Conservation (phyloP, 768 basidiomycete species). For the Aureoboletus auriporus region DNA sequence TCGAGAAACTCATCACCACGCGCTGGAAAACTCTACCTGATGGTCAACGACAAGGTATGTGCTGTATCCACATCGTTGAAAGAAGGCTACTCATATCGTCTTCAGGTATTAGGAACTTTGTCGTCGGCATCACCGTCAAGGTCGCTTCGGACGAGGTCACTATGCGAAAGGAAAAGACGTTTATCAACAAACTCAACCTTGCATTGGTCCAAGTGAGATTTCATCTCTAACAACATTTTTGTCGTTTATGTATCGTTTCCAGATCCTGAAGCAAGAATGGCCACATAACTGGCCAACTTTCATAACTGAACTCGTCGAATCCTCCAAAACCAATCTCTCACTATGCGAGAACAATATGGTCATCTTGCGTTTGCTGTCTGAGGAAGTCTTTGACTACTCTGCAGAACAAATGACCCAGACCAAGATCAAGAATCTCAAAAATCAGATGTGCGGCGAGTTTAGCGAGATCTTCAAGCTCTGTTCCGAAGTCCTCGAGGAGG, state of each 20-base stretch:
- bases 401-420: constrained; percentile 98
- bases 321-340: constrained; percentile 92
- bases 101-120: constrained; percentile 91
- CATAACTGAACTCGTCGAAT: constrained; percentile 94
- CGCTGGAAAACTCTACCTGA: constrained; percentile 96
- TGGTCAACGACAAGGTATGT: constrained; percentile 82
- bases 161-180: constrained; percentile 90
- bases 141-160: constrained; percentile 86
- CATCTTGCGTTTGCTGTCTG: constrained; percentile 93
- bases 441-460: constrained; percentile 96
- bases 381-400: constrained; percentile 98
- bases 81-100: constrained; percentile 6
- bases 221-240: not conserved
- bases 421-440: constrained; percentile 96
- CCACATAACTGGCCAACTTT: constrained; percentile 99
- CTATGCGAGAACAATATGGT: constrained; percentile 99
- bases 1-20: constrained; percentile 92
- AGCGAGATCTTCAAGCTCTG: constrained; percentile 98
- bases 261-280: constrained; percentile 99
- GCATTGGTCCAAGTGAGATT: constrained; percentile 83
- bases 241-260: constrained; percentile 9
- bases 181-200: constrained; percentile 93
- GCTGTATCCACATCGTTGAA: not conserved
- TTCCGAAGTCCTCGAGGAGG: constrained; percentile 93
- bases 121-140: constrained; percentile 90